phyloP scores from a whole-genome alignment of 768 basidiomycete genomes.

The Pisolithus sp. region DNA sequence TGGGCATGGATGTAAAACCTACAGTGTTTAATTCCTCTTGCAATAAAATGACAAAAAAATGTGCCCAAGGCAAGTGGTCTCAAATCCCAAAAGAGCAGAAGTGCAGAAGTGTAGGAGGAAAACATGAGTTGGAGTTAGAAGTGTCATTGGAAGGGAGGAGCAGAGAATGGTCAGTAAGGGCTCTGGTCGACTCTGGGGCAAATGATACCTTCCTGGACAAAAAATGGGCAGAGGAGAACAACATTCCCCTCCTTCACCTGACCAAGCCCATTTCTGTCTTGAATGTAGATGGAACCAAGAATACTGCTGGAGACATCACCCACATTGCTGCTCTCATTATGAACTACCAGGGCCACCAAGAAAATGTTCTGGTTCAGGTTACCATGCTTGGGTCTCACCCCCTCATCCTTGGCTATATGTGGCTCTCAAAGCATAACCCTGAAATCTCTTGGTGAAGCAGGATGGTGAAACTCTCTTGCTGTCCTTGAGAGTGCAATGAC shows the following conservation, averaged over 20 bases:
- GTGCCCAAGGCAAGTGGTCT: no score
- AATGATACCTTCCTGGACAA: not conserved
- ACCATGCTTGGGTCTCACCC: not conserved
- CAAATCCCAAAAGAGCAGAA: not conserved
- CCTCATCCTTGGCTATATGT: constrained; percentile 16
- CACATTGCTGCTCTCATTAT: not conserved
- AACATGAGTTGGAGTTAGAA: not conserved
- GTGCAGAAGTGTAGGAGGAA: not conserved
- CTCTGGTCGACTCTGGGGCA: not conserved
- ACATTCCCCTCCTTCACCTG: not conserved
- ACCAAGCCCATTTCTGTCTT: not conserved
- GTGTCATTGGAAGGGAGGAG: not conserved
- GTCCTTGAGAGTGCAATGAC: not conserved
- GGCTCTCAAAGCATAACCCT: constrained; percentile 19
- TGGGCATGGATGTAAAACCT: no score
- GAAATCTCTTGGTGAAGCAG: constrained; percentile 18
- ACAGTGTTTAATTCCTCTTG: no score
- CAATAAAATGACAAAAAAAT: no score
- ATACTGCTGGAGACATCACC: not conserved
- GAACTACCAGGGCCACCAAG: not conserved
- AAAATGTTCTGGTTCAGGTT: not conserved
- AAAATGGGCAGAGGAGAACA: not conserved
- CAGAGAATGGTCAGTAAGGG: not conserved
- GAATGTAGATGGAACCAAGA: no score
- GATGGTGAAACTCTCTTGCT: constrained; percentile 7